Percentiles rank a stretch among this genome's conserved stretches.
Conservation (phyloP, 78 protist species). For the Tieghemostelium lacteum region DNA sequence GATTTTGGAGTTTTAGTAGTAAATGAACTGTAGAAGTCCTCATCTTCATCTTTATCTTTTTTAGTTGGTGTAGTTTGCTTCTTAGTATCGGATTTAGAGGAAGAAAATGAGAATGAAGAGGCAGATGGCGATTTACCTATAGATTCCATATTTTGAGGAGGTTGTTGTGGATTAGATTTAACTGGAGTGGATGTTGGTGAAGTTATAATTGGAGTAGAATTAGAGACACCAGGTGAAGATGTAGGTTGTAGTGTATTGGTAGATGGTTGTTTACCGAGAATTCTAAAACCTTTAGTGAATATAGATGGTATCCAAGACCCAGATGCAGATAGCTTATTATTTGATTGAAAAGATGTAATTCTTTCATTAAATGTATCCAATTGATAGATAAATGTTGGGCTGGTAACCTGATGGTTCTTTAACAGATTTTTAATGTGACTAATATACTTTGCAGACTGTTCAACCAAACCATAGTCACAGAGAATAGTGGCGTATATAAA, state of each 20-base stretch:
- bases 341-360: conserved; percentile 21
- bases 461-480: conserved; percentile 74
- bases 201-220: conserved; percentile 10
- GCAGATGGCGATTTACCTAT: neutral
- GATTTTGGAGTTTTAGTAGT: conserved; percentile 20
- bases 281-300: conserved; percentile 50
- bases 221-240: neutral
- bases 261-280: neutral
- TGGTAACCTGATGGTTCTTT: conserved; percentile 50
- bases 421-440: conserved; percentile 16
- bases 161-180: neutral
- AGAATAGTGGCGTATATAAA: conserved; percentile 64
- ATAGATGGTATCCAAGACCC: conserved; percentile 74
- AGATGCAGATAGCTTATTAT: conserved; percentile 22
- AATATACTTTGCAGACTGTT: conserved; percentile 63
- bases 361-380: conserved; percentile 65
- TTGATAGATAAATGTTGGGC: conserved; percentile 66
- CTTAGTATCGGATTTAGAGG: too few relatives aligned
- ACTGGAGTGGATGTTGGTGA: neutral
- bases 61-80: neutral
- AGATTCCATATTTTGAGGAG: neutral
- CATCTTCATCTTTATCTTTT: conserved; percentile 50
- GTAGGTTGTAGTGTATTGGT: neutral
- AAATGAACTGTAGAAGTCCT: conserved; percentile 64
- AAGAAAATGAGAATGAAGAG: neutral